phyloP scores from a whole-genome alignment of 352 stramenopile species.

The Globisporangium cylindrosporum region DNA sequence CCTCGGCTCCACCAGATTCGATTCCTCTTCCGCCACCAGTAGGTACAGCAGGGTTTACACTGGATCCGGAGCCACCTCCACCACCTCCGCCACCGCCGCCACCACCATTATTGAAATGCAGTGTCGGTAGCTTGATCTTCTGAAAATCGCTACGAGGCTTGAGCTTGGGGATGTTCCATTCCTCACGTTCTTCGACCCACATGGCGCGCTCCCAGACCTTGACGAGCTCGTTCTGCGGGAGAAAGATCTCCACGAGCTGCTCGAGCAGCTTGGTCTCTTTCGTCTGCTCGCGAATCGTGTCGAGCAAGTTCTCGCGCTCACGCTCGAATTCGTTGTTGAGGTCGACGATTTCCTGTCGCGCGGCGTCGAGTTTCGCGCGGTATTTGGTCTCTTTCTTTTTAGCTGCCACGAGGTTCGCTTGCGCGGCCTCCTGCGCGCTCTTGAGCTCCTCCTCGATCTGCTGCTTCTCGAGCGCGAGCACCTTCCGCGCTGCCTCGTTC shows the following conservation, averaged over 20 bases:
- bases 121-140: conserved; percentile 65
- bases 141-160: conserved; percentile 81
- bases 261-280: conserved; percentile 87
- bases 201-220: conserved; percentile 87
- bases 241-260: conserved; percentile 83
- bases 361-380: conserved; percentile 65
- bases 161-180: conserved; percentile 72
- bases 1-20: conserved; percentile 57
- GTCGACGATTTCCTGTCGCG: conserved; percentile 82
- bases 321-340: conserved; percentile 82
- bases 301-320: conserved; percentile 80
- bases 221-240: conserved; percentile 81
- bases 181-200: conserved; percentile 80
- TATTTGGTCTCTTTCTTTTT: conserved; percentile 72
- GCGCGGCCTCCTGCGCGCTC: conserved; percentile 59
- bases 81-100: conserved; percentile 16
- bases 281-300: conserved; percentile 88
- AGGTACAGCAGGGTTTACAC: neutral
- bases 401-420: conserved; percentile 46
- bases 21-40: conserved; percentile 10
- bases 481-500: conserved; percentile 49
- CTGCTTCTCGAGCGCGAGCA: conserved; percentile 69
- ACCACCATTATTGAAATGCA: conserved; percentile 20
- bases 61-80: neutral
- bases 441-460: conserved; percentile 74